phyloP scores from a whole-genome alignment of 78 protist species.

The Polysphondylium violaceum region DNA sequence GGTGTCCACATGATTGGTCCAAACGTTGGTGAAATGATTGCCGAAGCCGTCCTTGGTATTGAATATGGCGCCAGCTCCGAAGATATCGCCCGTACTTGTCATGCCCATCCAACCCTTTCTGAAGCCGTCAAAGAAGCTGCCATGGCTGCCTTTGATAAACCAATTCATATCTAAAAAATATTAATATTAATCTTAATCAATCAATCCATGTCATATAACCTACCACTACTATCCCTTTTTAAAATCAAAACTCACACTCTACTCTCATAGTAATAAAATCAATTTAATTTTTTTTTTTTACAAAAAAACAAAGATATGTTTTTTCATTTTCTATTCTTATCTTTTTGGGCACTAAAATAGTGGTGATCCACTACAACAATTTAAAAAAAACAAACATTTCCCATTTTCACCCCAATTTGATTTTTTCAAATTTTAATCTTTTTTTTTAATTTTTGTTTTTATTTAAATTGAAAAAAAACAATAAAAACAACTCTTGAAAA shows the following conservation, averaged over 20 bases:
- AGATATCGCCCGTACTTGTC: conserved; percentile 98
- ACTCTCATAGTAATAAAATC: neutral
- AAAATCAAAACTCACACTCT: too few relatives aligned
- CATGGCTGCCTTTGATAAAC: conserved; percentile 90
- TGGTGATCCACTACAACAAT: neutral
- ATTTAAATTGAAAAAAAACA: neutral
- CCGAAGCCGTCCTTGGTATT: conserved; percentile 95
- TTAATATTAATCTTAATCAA: neutral
- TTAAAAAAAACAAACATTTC: neutral
- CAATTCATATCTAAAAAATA: conserved; percentile 93
- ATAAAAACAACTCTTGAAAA: too few relatives aligned
- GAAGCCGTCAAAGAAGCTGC: conserved; percentile 99
- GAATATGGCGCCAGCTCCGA: conserved; percentile 97
- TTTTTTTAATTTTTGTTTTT: too few relatives aligned
- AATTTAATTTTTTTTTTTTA: neutral
- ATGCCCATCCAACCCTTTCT: conserved; percentile 98
- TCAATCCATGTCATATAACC: neutral
- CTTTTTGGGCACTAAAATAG: neutral
- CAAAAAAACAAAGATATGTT: neutral
- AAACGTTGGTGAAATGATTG: conserved; percentile 95
- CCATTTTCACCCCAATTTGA: too few relatives aligned
- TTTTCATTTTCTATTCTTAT: too few relatives aligned
- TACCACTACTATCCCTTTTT: neutral
- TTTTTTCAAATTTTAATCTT: too few relatives aligned
- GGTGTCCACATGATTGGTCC: conserved; percentile 97